Evolutionary conservation across 371 early-diverging fungal genomes (phyloP).

Genomic region (Aphelidium insulamus): DNA sequence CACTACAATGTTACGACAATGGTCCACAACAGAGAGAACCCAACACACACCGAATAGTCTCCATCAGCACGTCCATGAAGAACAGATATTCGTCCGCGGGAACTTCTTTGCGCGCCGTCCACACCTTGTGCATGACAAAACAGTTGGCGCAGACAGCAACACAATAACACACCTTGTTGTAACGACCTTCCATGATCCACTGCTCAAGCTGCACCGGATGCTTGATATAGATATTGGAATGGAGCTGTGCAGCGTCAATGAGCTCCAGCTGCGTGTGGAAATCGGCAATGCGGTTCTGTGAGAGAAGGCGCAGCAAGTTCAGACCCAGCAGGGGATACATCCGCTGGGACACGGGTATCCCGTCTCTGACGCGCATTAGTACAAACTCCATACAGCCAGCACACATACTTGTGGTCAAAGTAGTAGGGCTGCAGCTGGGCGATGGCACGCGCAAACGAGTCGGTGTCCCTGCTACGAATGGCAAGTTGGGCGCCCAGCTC

Average conservation of each 20-base stretch:
- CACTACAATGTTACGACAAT: neutral
- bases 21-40: neutral
- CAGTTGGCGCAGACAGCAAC: no score
- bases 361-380: conserved; percentile 9
- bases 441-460: conserved; percentile 78
- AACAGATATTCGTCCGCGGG: conserved; percentile 72
- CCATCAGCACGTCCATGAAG: conserved; percentile 78
- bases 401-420: conserved; percentile 44
- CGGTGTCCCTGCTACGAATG: conserved; percentile 58
- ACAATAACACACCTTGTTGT: conserved; percentile 28
- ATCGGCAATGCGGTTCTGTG: conserved; percentile 80
- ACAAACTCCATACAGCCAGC: neutral
- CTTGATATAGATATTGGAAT: conserved; percentile 52
- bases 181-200: conserved; percentile 26
- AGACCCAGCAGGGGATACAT: conserved; percentile 74
- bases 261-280: conserved; percentile 83
- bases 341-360: conserved; percentile 47
- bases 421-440: conserved; percentile 81
- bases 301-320: conserved; percentile 67
- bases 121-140: conserved; percentile 46
- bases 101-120: conserved; percentile 62
- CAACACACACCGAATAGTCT: conserved; percentile 50
- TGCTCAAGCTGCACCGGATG: conserved; percentile 64
- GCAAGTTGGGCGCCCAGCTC: conserved; percentile 79
- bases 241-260: conserved; percentile 58